Evolutionary conservation across 805 yeast genomes (phyloP).

Genomic region (Schizosaccharomyces cryophilus): DNA sequence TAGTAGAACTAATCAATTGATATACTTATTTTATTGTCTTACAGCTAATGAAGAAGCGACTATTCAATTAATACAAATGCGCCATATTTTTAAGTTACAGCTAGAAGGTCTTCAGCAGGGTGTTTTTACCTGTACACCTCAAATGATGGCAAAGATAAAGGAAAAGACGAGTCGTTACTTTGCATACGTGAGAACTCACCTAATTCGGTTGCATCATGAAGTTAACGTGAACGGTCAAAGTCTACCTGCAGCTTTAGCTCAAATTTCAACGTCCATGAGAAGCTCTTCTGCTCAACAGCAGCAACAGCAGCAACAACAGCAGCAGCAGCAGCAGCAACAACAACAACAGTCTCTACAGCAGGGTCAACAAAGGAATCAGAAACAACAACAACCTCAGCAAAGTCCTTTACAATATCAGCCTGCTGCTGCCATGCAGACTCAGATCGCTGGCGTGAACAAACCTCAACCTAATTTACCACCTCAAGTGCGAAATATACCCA

Average conservation of each 20-base stretch:
- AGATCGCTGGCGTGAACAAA: not conserved
- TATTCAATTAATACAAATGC: not conserved
- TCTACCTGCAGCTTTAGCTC: not conserved
- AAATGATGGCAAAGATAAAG: slow-evolving; percentile 1
- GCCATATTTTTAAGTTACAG: not conserved
- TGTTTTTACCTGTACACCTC: not conserved
- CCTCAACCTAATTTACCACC: not conserved
- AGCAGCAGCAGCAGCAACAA: not conserved
- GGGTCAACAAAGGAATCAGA: not conserved
- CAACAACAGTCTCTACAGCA: not conserved
- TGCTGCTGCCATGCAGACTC: not conserved
- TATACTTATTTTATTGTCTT: not conserved
- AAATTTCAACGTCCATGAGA: not conserved
- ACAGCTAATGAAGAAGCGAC: slow-evolving; percentile 1
- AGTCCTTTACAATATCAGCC: not conserved
- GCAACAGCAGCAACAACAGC: not conserved
- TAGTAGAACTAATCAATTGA: not conserved
- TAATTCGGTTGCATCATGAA: not conserved
- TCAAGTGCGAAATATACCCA: not conserved
- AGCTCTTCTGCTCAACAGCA: not conserved
- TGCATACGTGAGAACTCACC: not conserved
- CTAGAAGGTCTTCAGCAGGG: not conserved
- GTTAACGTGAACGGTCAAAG: not conserved
- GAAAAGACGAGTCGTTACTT: not conserved
- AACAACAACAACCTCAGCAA: not conserved